Percentiles rank a stretch among this genome's conserved stretches.
Conservation (phyloP, 331 rosid species). For the Quercus phellos region DNA sequence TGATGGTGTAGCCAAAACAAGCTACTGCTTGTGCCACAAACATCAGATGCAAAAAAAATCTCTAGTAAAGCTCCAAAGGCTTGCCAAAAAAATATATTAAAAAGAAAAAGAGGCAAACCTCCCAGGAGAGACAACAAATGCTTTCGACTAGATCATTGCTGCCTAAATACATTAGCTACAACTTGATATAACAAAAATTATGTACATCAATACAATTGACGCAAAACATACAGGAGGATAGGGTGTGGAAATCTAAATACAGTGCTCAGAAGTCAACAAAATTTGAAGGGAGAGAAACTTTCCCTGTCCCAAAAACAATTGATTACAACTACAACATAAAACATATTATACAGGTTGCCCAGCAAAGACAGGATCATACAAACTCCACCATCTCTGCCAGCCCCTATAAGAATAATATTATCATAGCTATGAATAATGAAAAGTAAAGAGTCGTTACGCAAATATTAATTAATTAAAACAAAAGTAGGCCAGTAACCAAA, state of each 20-base stretch:
- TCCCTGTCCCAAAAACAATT: slow-evolving; percentile 11
- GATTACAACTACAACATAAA: slow-evolving; percentile 13
- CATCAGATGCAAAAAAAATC: neutral
- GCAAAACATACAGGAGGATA: slow-evolving; percentile 18
- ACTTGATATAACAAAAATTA: neutral
- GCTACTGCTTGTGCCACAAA: neutral
- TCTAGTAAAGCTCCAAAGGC: neutral
- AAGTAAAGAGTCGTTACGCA: neutral
- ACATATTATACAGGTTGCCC: slow-evolving; percentile 28
- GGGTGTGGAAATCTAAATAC: neutral
- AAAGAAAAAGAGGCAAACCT: neutral
- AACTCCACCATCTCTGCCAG: slow-evolving; percentile 27
- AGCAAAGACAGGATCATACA: slow-evolving; percentile 23
- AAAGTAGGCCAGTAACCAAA: neutral
- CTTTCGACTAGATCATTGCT: neutral
- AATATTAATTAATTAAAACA: neutral
- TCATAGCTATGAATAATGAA: slow-evolving; percentile 13
- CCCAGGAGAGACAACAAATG: neutral
- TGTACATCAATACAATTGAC: neutral
- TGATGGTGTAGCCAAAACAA: neutral
- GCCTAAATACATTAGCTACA: neutral
- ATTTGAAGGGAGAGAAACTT: neutral
- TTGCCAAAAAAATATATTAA: neutral
- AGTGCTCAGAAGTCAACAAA: slow-evolving; percentile 14
- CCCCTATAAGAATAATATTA: slow-evolving; percentile 6